These are phyloP conservation scores for Megacollybia marginata DNA, from an alignment of 768 basidiomycete genomes.

Conservation along the genomic window DNA sequence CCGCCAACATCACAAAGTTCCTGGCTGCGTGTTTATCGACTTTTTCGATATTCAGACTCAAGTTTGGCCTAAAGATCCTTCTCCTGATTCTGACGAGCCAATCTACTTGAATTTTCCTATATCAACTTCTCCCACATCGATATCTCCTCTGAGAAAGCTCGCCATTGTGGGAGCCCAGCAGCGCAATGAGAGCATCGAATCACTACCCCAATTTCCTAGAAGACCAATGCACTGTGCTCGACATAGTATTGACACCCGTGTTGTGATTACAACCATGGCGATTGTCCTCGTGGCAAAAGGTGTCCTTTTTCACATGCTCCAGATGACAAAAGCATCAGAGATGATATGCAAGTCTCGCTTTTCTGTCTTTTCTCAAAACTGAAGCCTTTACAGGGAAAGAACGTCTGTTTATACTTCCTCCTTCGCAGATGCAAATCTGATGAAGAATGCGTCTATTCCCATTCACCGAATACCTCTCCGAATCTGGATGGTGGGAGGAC, in stretches of 20 bases:
- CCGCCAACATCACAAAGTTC: slow-evolving; percentile 72
- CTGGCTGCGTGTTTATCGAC: slow-evolving; percentile 70
- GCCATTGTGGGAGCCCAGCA: slow-evolving; percentile 41
- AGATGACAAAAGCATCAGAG: slow-evolving; percentile 45
- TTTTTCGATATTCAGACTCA: slow-evolving; percentile 52
- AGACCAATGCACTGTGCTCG: slow-evolving; percentile 58
- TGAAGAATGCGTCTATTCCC: slow-evolving; percentile 32
- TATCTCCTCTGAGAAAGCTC: slow-evolving; percentile 46
- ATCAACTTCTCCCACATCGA: slow-evolving; percentile 15
- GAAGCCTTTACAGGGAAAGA: slow-evolving; percentile 31
- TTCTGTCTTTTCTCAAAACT: background rate
- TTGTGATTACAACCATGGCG: slow-evolving; percentile 49
- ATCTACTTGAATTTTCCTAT: slow-evolving; percentile 1
- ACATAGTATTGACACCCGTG: slow-evolving; percentile 58
- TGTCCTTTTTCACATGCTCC: slow-evolving; percentile 52
- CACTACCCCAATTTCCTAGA: slow-evolving; percentile 41
- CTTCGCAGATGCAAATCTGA: slow-evolving; percentile 30
- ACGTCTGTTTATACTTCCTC: slow-evolving; percentile 38
- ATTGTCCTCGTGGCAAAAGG: slow-evolving; percentile 31
- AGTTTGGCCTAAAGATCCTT: slow-evolving; percentile 16
- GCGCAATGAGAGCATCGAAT: slow-evolving; percentile 40
- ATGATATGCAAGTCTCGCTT: slow-evolving; percentile 36
- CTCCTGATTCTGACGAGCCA: slow-evolving; percentile 4
- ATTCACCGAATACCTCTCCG: slow-evolving; percentile 31
- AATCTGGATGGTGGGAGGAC: slow-evolving; percentile 31